Evolutionary conservation across 441 rosid species (phyloP).

Genomic region (Pelargonium fulgidum): DNA sequence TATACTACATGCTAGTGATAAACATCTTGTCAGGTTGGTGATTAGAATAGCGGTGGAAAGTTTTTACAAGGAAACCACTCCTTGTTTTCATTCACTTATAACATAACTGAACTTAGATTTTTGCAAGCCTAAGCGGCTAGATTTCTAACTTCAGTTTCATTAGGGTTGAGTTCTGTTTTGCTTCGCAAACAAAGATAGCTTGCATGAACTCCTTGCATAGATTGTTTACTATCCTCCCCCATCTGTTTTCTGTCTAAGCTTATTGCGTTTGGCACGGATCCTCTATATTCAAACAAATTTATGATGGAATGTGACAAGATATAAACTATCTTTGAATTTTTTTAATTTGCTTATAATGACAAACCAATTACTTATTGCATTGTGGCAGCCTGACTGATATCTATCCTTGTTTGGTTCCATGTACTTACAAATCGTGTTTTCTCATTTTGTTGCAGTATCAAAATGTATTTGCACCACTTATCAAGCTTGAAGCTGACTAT

Average conservation of each 20-base stretch:
- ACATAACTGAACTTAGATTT: not conserved
- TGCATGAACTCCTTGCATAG: not conserved
- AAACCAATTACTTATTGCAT: not conserved
- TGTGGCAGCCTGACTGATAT: not conserved
- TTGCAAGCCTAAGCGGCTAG: not conserved
- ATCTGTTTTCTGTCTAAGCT: not conserved
- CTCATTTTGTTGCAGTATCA: slow-evolving; percentile 64
- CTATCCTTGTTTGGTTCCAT: not conserved
- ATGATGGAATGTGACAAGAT: not conserved
- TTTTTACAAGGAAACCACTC: not conserved
- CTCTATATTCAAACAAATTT: not conserved
- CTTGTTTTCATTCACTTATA: not conserved
- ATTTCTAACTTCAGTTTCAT: not conserved
- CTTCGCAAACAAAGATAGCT: not conserved
- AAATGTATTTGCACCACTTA: slow-evolving; percentile 99
- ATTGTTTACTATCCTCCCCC: not conserved
- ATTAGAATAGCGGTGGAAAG: not conserved
- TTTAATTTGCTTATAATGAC: not conserved
- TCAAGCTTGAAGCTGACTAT: slow-evolving; percentile 99
- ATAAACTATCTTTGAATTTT: not conserved
- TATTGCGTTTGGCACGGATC: not conserved
- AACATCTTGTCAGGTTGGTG: not conserved
- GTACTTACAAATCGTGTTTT: slow-evolving; percentile 13
- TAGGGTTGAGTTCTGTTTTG: not conserved
- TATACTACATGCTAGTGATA: not conserved